Base-by-base conservation (phyloP, 352 stramenopile species). In the Phytophthora rubi region DNA sequence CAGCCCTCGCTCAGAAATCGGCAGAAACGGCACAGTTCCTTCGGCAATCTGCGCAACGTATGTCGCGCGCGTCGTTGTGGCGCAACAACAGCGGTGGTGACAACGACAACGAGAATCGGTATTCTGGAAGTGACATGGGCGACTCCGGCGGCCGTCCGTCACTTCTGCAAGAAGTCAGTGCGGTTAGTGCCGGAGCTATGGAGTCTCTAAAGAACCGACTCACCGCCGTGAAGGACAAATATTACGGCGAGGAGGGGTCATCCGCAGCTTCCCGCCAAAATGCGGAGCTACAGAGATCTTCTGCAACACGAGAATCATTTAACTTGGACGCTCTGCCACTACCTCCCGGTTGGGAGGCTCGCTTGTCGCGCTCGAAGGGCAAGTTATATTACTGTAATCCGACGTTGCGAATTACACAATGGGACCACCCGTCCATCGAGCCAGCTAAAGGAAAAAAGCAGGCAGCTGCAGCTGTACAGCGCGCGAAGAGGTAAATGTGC, bases 331-430 rank as follows among this genome's bases (percentile, higher is more conserved):
- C 81, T 6, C 78, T 94, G 71, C 80, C 82, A 7, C 71, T 97
- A 35, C 88, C 89, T 53, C 76, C 81, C 9, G 89, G 88, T 5
- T 97, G 89, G 89, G 84, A 95, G 63, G 85, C 83, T 16, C 85
- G 89, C 3, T 53, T 92, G 55, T 97, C 89, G 4, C 77, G 89
- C 45, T 95, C 89, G 12, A 97, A 97, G 76, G 82, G 83, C 18
- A 94, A 94, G 56, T 79, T 85, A 37, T 97, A 97, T 77, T 97
- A 92, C 58, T 94, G 83, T 73, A 94, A 97, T 61, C 85, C 88
- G 18, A 70, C 67, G 15, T 52, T 93, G 33, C 79, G 84, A 35
- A 73, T 94, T 23, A 95, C 89, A 16, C 85, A 95, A 59, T 97
- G 89, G 89, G 85, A 95, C n/a, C 88, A 88, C 18, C 89, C 89